Evolutionary conservation across 2,329 filamentous ascomycete genomes (phyloP), one percentile per base, ranked within the genome.

Genomic region (Colletotrichum cereale): DNA sequence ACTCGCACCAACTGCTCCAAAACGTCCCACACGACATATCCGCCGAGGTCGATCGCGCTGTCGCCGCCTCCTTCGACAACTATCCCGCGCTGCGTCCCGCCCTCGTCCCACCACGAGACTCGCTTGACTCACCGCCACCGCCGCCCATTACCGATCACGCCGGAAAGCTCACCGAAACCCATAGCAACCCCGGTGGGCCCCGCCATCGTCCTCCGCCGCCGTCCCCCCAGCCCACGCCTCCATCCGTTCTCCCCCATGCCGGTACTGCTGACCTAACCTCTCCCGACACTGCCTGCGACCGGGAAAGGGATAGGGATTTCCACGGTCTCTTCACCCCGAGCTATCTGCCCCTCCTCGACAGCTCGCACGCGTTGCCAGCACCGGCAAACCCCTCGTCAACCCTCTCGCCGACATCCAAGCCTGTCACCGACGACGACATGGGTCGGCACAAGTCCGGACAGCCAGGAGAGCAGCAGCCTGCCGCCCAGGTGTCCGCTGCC

Each of bases 271-370:
- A 56, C 56, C 57, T 66, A 57, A 66, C 52, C 67, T 70, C 67
- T 52, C 48, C 74, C 48, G 68, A 74, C 66, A 72, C 74, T 21
- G 67, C 48, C 62, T 64, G 75, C 73, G 73, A 73, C 62, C 86
- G 86, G 80, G 86, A 87, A 70, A 86, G 87, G 71, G 88, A 91
- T 74, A 81, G 82, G 76, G 89, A 91, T 75, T 87, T 92, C 74
- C 86, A 86, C 73, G 89, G 89, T 72, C 80, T 92, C 71, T 91
- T 92, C 77, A 91, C 87, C 44, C 90, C 89, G 36, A 86, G 82
- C 73, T 92, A 88, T 76, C 84, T 92, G 66, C 89, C 89, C 55
- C 82, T 92, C 66, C 85, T 92, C 66, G 89, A 90, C 74, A 83
- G 83, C 73, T 75, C 77, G 57, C 77, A 81, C 58, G 76, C 44